These are phyloP conservation scores for Solanum lycopersicoides DNA, from an alignment of 257 asterid genomes.

Conservation along the genomic window DNA sequence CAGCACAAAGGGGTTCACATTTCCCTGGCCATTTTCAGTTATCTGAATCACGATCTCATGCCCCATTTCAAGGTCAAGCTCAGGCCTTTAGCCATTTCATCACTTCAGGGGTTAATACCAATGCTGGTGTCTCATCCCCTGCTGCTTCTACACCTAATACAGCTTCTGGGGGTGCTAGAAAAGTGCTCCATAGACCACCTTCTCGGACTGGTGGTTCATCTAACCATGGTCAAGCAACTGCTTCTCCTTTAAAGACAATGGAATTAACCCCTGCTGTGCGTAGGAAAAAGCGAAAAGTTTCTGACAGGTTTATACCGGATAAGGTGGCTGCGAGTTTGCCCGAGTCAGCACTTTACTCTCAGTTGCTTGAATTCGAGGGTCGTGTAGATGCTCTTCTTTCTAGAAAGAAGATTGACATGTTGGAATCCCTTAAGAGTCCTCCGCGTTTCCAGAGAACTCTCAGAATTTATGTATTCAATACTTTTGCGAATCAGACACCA, in stretches of 20 bases:
- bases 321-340: conserved; percentile 60
- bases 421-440: conserved; percentile 20
- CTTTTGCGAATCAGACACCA: conserved; percentile 20
- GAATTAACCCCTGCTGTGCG: conserved; percentile 77
- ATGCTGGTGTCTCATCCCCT: conserved; percentile 34
- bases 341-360: conserved; percentile 70
- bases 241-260: conserved; percentile 87
- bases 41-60: conserved; percentile 28
- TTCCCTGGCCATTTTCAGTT: conserved; percentile 63
- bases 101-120: conserved; percentile 8
- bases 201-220: conserved; percentile 51
- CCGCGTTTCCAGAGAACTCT: conserved; percentile 15
- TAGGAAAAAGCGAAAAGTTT: conserved; percentile 53
- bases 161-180: conserved; percentile 32
- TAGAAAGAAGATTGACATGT: conserved; percentile 57
- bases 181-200: conserved; percentile 50
- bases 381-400: conserved; percentile 58
- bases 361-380: conserved; percentile 65
- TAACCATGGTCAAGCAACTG: conserved; percentile 42
- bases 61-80: conserved; percentile 20
- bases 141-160: conserved; percentile 39
- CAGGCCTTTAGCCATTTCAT: conserved; percentile 31
- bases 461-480: conserved; percentile 30
- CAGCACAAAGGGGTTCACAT: conserved; percentile 36
- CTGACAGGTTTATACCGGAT: conserved; percentile 52